These are phyloP conservation scores for Talaromyces rugulosus DNA, from an alignment of 2,329 filamentous ascomycete species.

Conservation along the genomic window DNA sequence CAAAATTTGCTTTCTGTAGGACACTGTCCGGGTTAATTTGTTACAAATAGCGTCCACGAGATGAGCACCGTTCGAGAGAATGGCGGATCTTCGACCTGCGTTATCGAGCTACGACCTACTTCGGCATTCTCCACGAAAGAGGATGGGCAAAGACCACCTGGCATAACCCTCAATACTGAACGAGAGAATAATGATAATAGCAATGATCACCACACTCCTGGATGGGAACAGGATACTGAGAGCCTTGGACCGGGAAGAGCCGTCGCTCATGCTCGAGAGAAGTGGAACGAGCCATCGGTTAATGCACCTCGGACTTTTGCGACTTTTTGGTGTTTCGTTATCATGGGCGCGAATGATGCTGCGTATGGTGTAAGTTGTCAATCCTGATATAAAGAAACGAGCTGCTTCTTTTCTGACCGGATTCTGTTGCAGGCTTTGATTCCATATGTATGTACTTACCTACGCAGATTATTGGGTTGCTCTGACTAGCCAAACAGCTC, in stretches of 20 bases:
- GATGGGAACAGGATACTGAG: background rate
- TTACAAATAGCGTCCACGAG: background rate
- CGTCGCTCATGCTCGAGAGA: slow-evolving; percentile 26
- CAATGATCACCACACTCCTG: background rate
- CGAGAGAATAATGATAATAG: background rate
- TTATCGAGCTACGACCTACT: background rate
- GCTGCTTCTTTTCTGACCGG: background rate
- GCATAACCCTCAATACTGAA: background rate
- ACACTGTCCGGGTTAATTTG: background rate
- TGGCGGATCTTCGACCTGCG: slow-evolving; percentile 1
- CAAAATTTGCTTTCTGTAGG: background rate
- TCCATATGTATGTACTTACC: slow-evolving; percentile 38
- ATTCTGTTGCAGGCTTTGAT: slow-evolving; percentile 39
- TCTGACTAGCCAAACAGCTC: slow-evolving; percentile 32
- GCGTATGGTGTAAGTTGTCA: slow-evolving; percentile 51
- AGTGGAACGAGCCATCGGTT: slow-evolving; percentile 48
- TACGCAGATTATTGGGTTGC: background rate
- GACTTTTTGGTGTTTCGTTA: slow-evolving; percentile 55
- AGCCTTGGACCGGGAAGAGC: background rate
- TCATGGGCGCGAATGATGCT: slow-evolving; percentile 57
- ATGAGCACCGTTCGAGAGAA: background rate
- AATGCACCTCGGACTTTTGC: slow-evolving; percentile 50
- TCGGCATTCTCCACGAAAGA: background rate
- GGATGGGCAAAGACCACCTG: background rate
- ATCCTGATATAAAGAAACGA: background rate